A percentile compares a stretch with the other conserved stretches of the same genome.
Evolutionary conservation across 345 rosid genomes (phyloP).

Genomic region (Erodium maritimum): DNA sequence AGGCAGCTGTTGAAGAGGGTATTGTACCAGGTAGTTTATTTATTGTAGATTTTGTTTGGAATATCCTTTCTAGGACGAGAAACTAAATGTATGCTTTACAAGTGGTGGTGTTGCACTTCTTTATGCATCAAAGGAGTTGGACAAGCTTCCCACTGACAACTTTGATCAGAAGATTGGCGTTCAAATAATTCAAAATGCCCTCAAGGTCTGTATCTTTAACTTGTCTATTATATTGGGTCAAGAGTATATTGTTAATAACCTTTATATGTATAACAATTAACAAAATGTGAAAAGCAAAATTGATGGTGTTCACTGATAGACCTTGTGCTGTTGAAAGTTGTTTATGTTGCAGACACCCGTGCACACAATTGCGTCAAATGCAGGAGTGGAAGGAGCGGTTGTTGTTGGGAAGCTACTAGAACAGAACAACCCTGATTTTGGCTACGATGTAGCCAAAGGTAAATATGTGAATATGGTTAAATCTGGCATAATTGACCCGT

Average conservation of each 20-base stretch:
- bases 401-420: constrained; percentile 88
- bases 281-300: too few relatives aligned
- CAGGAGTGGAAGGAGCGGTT: constrained; percentile 95
- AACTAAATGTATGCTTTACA: constrained; percentile 8
- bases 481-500: constrained; percentile 82
- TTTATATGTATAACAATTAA: too few relatives aligned
- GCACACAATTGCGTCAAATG: constrained; percentile 69
- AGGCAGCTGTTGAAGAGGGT: constrained; percentile 99
- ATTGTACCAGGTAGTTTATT: constrained; percentile 66
- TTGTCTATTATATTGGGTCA: not conserved
- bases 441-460: constrained; percentile 96
- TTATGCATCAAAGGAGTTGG: constrained; percentile 81
- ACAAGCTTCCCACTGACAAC: constrained; percentile 69
- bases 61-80: not conserved
- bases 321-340: too few relatives aligned
- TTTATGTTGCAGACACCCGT: constrained; percentile 57
- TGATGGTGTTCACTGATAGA: too few relatives aligned
- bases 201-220: constrained; percentile 40
- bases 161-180: constrained; percentile 93
- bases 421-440: constrained; percentile 72
- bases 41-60: not conserved
- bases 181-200: constrained; percentile 89
- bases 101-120: constrained; percentile 98
- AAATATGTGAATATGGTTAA: constrained; percentile 92
- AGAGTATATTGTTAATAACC: not conserved